A percentile compares a stretch with the other conserved stretches of the same genome.
phyloP scores from a whole-genome alignment of 148 eudicot genomes.

The Rhododendron griersonianum region DNA sequence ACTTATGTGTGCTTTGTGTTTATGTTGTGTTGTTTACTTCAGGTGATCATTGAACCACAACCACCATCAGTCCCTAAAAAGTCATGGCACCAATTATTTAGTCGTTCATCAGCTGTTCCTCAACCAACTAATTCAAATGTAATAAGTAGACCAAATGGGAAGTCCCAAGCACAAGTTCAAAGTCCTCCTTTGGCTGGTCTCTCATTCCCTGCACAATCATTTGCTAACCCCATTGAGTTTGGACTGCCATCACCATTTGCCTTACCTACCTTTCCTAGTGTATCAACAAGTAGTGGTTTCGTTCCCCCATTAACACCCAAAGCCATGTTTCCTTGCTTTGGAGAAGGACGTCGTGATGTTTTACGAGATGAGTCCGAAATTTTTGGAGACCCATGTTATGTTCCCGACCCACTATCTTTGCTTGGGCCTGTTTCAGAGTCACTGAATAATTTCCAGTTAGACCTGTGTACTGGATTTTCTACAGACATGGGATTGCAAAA shows the following conservation, averaged over 20 bases:
- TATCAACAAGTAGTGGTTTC: constrained; percentile 36
- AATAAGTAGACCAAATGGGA: constrained; percentile 68
- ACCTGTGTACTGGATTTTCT: constrained; percentile 59
- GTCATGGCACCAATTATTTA: constrained; percentile 91
- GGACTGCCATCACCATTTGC: constrained; percentile 70
- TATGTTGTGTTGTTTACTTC: constrained; percentile 27
- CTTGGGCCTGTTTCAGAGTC: constrained; percentile 98
- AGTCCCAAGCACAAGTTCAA: constrained; percentile 53
- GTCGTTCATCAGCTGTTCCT: constrained; percentile 49
- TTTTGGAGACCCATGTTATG: constrained; percentile 98
- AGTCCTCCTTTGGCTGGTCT: constrained; percentile 36
- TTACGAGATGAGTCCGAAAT: constrained; percentile 83
- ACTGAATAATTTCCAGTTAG: constrained; percentile 77
- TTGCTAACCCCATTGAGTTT: constrained; percentile 75
- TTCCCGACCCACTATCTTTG: constrained; percentile 88
- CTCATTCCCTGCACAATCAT: constrained; percentile 43
- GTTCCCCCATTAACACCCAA: constrained; percentile 50
- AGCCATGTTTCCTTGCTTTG: constrained; percentile 43
- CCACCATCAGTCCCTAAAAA: constrained; percentile 56
- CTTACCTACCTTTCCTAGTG: constrained; percentile 51
- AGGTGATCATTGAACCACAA: constrained; percentile 67
- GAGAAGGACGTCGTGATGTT: constrained; percentile 42
- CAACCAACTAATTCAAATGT: constrained; percentile 53
- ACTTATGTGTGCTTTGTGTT: constrained; percentile 10
- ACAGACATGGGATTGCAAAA: constrained; percentile 42